Base-by-base conservation (phyloP, 371 early-diverging fungal genomes). In the Saksenaea oblongispora region DNA sequence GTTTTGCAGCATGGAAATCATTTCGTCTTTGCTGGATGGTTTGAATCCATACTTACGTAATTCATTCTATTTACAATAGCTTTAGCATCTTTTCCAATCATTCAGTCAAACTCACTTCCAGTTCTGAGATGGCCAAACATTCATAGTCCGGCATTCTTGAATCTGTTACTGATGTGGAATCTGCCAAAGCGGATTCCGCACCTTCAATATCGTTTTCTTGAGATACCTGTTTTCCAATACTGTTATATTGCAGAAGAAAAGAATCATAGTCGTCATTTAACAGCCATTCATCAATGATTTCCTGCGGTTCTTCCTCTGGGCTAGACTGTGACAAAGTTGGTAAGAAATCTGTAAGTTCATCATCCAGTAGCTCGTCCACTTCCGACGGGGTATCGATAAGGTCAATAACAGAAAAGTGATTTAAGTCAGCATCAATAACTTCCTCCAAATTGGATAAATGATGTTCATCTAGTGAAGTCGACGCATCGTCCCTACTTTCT, bases 41-140 rank as follows among this genome's bases (percentile, higher is more conserved):
- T 58, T 58, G 42, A 58, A 26, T 24, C 42, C 58, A 58, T 58
- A 58, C 42, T 41, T 58, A 24, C 31, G 24, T 17, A 58, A 24
- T 37, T 41, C 27, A 27, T 58, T 41, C 58, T 58, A 58, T 28
- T 7, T 2, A 10, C 3, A 10, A 7, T 47, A 27, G 28, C 27
- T 10, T 58, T 18, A 13, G 57, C 17, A n/a, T 36, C 22, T 37
- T 9, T 41, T 7, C 14, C 8, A 14, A 15, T 57, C n/a, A 22
- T 34, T 17, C 37, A 18, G 2, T 11, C 14, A 5, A 24, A 8
- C 51, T 47, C n/a, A 47, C 51, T 22, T 47, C 22, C 22, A 47
- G 51, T 22, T 47, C 51, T 22, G 51, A 47, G 11, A 22, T 11
- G 22, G 51, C 1, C 22, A 47, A 22, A 22, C 24, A 22, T 17